Evolutionary conservation across 768 basidiomycete species (phyloP), one percentile per base, ranked within the genome.

Genomic region (Xerocomellus chrysenteron): DNA sequence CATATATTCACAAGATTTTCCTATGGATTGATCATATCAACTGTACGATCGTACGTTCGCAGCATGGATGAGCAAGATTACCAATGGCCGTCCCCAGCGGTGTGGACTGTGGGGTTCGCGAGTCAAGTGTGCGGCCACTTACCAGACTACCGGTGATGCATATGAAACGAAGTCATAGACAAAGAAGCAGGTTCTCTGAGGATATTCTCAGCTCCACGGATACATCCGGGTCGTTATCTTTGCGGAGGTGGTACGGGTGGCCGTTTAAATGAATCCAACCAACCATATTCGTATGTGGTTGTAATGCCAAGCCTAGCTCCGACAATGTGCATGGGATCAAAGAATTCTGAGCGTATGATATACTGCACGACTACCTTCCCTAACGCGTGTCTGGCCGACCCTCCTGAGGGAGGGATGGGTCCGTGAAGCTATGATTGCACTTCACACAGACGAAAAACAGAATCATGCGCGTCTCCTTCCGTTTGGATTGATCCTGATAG

Each of bases 401-500:
- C 13, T 85, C 83, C 35, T 69, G 66, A 9, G 81, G 75, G 42
- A 90, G 65, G 24, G 77, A 79, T 21, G 90, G 86, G 71, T 94
- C 92, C 50, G 79, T 80, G 68, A 88, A 93, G 64, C 78, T 83
- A 61, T 88, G 77, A 61, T 87, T 86, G 70, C 91, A 93, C 64
- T 88, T 88, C 21, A 85, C 83, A 69, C 92, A 95, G 45, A 94
- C 92, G 68, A 86, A 95, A 76, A 94, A 95, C 2, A 94, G 80
- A 48, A 92, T 91, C 94, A 96, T 96, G 2, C 90, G 82, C 2
- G 96, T 98, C 69, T 96, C 93, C 65, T 92, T 93, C 53, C 96
- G 87, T 70, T 96, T 95, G 17, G 94, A 97, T 71, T 98, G 96
- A 73, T 98, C 96, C 73, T 98, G 96, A 72, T 90, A 98, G 68